Evolutionary conservation across 1,284 basidiomycete genomes (phyloP).

Genomic region (Papiliotrema fonsecae): DNA sequence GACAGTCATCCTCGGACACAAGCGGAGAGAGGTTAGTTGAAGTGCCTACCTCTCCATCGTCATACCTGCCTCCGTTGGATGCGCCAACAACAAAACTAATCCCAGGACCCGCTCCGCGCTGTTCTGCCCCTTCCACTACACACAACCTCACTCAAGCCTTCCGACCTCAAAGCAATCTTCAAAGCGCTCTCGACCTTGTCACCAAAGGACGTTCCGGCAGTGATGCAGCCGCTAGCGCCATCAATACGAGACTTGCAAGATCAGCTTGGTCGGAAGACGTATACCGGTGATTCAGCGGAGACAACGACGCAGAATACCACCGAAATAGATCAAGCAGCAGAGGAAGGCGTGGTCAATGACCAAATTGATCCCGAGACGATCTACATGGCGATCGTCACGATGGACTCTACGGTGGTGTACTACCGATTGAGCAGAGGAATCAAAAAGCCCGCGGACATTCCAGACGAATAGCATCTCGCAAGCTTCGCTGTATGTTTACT

Average conservation of each 20-base stretch:
- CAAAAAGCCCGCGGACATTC: conserved; percentile 49
- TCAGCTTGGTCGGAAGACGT: neutral
- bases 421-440: conserved; percentile 48
- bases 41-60: neutral
- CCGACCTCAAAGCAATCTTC: conserved; percentile 37
- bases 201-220: conserved; percentile 16
- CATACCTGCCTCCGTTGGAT: neutral
- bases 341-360: neutral
- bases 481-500: no score
- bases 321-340: conserved; percentile 1
- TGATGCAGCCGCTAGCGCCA: conserved; percentile 26
- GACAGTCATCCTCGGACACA: conserved; percentile 41
- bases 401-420: conserved; percentile 48
- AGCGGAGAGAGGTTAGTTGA: conserved; percentile 31
- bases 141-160: conserved; percentile 39
- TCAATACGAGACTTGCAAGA: conserved; percentile 16
- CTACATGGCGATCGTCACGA: conserved; percentile 43
- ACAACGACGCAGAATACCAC: neutral
- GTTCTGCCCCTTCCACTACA: conserved; percentile 44
- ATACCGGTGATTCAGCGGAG: neutral
- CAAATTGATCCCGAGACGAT: conserved; percentile 41
- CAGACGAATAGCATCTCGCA: conserved; percentile 45
- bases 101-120: conserved; percentile 41
- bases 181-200: conserved; percentile 17
- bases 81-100: no score